phyloP scores from a whole-genome alignment of 169 alveolate genomes.

The Plasmodium chabaudi region DNA sequence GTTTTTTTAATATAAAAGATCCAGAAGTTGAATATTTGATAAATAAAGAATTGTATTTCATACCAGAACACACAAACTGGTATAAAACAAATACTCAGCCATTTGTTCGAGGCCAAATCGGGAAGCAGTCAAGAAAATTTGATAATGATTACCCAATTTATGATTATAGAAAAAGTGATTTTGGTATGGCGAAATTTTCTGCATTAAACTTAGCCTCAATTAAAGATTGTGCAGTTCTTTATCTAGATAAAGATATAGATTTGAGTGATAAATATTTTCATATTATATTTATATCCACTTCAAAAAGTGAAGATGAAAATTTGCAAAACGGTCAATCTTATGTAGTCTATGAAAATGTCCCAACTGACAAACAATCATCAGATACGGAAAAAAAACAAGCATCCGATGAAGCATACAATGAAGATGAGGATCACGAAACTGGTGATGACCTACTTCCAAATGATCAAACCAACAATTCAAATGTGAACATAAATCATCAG shows the following conservation, averaged over 20 bases:
- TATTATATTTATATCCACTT: conserved; percentile 55
- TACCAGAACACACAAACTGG: conserved; percentile 83
- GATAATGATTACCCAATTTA: conserved; percentile 81
- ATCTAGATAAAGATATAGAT: conserved; percentile 72
- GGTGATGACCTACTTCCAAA: background rate
- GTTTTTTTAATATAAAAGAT: conserved; percentile 76
- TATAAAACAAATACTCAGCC: conserved; percentile 80
- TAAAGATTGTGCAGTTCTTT: conserved; percentile 79
- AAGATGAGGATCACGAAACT: background rate
- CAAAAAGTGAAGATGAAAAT: conserved; percentile 50
- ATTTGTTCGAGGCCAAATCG: conserved; percentile 81
- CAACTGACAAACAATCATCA: background rate
- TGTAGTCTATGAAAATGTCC: conserved; percentile 30
- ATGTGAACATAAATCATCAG: background rate
- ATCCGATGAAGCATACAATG: background rate
- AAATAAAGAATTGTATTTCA: conserved; percentile 74
- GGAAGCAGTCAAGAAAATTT: conserved; percentile 80
- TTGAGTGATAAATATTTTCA: conserved; percentile 32
- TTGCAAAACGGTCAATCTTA: conserved; percentile 6
- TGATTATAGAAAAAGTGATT: conserved; percentile 83
- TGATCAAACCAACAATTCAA: background rate
- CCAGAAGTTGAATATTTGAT: conserved; percentile 70
- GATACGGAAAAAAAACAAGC: background rate
- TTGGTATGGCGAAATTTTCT: conserved; percentile 85
- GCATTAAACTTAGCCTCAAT: conserved; percentile 81